phyloP scores from a whole-genome alignment of 805 yeast species.

The Blastobotrys muscicola region DNA sequence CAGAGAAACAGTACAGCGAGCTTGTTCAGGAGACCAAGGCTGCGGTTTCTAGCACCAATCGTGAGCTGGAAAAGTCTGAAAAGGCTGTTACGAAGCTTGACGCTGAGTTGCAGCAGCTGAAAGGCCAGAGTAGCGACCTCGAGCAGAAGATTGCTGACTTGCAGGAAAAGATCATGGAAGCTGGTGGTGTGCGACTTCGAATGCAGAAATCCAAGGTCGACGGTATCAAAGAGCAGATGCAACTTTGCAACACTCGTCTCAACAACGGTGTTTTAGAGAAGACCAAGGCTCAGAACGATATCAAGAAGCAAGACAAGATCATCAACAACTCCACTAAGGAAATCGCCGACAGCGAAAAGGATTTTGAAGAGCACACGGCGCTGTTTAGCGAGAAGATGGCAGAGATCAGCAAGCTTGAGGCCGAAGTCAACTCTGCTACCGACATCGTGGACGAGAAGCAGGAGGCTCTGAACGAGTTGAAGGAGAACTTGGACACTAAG shows the following conservation, averaged over 20 bases:
- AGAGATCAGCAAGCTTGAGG: constrained; percentile 15
- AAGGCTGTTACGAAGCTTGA: constrained; percentile 28
- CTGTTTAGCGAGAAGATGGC: constrained; percentile 14
- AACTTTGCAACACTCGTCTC: constrained; percentile 46
- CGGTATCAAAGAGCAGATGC: constrained; percentile 58
- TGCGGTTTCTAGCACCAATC: constrained; percentile 15
- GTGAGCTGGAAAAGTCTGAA: constrained; percentile 31
- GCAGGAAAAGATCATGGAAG: constrained; percentile 73
- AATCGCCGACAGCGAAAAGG: constrained; percentile 30
- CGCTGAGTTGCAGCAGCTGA: constrained; percentile 37
- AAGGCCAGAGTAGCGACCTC: constrained; percentile 44
- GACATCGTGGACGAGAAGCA: constrained; percentile 19
- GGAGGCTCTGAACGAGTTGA: constrained; percentile 26
- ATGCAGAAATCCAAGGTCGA: constrained; percentile 76
- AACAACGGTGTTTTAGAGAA: constrained; percentile 46
- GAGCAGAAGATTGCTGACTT: constrained; percentile 49
- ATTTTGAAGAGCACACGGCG: constrained; percentile 33
- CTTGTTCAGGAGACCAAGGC: constrained; percentile 13
- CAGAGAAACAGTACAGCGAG: constrained; percentile 35
- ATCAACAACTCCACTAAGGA: constrained; percentile 42
- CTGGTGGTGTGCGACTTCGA: constrained; percentile 82
- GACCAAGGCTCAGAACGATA: constrained; percentile 55
- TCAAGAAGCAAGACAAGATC: constrained; percentile 43
- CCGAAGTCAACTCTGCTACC: constrained; percentile 11
- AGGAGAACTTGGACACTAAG: constrained; percentile 33